Conservation (phyloP, 2,329 filamentous ascomycete genomes). For the Eutypa lata region DNA sequence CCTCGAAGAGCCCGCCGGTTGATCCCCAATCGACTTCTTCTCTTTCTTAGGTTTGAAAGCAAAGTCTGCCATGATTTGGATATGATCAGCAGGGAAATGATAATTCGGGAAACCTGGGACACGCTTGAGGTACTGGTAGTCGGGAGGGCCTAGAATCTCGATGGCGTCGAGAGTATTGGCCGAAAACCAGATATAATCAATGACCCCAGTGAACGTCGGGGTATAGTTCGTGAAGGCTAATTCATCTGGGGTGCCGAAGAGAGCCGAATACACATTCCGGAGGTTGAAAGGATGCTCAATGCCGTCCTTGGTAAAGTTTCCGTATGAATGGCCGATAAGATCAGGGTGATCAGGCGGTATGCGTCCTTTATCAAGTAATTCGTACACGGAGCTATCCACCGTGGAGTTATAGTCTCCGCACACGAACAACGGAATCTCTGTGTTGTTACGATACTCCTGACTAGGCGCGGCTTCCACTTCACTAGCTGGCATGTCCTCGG, state of each 20-base stretch:
- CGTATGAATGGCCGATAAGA: conserved; percentile 78
- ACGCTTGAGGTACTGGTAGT: conserved; percentile 77
- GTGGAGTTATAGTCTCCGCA: conserved; percentile 97
- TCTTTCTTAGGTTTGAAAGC: conserved; percentile 85
- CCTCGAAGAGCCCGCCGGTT: conserved; percentile 13
- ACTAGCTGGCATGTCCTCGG: conserved; percentile 47
- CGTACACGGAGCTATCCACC: conserved; percentile 83
- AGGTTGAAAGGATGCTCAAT: conserved; percentile 94
- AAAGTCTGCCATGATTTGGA: conserved; percentile 87
- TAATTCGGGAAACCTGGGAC: conserved; percentile 92
- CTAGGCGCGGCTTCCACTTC: conserved; percentile 71
- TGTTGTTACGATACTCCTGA: conserved; percentile 79
- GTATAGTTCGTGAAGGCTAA: conserved; percentile 96
- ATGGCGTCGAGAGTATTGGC: conserved; percentile 84
- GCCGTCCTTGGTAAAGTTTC: conserved; percentile 86
- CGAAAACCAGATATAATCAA: conserved; percentile 98
- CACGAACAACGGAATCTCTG: conserved; percentile 85
- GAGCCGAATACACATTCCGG: conserved; percentile 81
- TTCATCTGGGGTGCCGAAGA: conserved; percentile 79
- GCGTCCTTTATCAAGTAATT: conserved; percentile 77
- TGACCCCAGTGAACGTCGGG: conserved; percentile 83
- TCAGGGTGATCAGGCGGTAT: conserved; percentile 78
- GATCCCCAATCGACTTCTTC: conserved; percentile 51
- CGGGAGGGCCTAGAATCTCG: conserved; percentile 80
- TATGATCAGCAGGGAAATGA: conserved; percentile 90